Percentiles rank a stretch among this genome's conserved stretches.
Evolutionary conservation across 2,329 filamentous ascomycete species (phyloP).

Genomic region (Hymenoscyphus repandus): DNA sequence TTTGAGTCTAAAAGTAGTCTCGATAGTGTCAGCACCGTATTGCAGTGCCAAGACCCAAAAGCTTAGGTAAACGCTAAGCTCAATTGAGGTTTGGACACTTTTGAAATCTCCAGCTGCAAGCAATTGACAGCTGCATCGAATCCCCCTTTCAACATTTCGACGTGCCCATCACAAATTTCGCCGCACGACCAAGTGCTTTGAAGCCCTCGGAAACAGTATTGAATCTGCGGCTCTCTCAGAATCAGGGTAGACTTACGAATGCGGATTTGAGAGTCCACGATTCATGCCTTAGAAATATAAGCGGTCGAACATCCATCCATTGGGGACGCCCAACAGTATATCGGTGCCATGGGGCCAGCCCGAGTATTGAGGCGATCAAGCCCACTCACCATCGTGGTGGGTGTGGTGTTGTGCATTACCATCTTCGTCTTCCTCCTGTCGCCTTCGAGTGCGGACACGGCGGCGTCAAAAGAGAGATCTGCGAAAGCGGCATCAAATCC

Average conservation of each 20-base stretch:
- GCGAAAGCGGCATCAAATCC: constrained; percentile 59
- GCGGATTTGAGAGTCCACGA: constrained; percentile 6
- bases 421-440: constrained; percentile 60
- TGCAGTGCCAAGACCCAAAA: no score
- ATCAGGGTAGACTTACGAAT: neutral
- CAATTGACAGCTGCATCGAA: no score
- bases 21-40: no score
- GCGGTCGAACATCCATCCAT: constrained; percentile 13
- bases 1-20: no score
- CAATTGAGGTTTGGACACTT: no score
- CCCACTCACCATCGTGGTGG: constrained; percentile 69
- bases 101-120: no score
- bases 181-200: no score
- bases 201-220: no score
- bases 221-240: neutral
- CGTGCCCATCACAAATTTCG: no score
- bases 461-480: constrained; percentile 43
- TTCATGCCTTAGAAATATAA: constrained; percentile 20
- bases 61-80: no score
- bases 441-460: constrained; percentile 43
- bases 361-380: constrained; percentile 74
- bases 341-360: constrained; percentile 49
- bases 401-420: constrained; percentile 66
- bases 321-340: constrained; percentile 26
- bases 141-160: no score